Evolutionary conservation across 192 early-diverging fungal species (phyloP), one percentile per base, ranked within the genome.

Genomic region (Chytriomyces sp.): DNA sequence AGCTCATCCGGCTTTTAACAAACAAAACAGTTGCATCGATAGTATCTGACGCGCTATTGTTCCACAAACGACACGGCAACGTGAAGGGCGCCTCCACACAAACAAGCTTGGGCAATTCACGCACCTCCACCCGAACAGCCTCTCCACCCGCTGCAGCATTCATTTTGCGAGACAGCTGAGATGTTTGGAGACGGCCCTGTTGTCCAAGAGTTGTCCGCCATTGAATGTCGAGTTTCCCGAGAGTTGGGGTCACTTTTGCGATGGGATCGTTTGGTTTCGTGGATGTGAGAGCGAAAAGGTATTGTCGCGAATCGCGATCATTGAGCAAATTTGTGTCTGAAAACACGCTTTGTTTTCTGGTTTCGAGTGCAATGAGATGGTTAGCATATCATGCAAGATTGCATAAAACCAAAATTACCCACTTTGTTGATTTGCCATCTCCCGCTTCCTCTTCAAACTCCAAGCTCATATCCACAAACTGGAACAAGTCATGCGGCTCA

Each of bases 141-240:
- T 94, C 92, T 79, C 94, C 78, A 9, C 87, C 78, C 0, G 92
- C 90, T 9, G 93, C 86, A 4, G 35, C 35, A 35, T 35, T 35
- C 35, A 35, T 35, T 82, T 95, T 97, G 53, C 96, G 91, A 71
- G 90, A 83, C 50, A 98, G 84, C 81, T 97, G 95, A 16, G 93
- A 93, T 45, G 97, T 98, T 84, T 98, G 96, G 67, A 97, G 82
- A 7, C 96, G 88, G 0, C 96, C 97, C 0, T 91, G 86, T 80
- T 94, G 93, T 44, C 97, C 96, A 66, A 96, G 91, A 10, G 89
- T 86, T n/a, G 94, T 92, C 46, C 93, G 85, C 97, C 97, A 98
- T n/a, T 93, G 84, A 69, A 98, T 98, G 79, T 98, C 96, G 63
- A 98, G 87, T 85, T 95, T 95, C 5, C 97, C 97, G 13, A 98